A percentile compares a stretch with the other conserved stretches of the same genome.
Evolutionary conservation across 176 grass and related monocot species (phyloP).

Genomic region (Avena atlantica): DNA sequence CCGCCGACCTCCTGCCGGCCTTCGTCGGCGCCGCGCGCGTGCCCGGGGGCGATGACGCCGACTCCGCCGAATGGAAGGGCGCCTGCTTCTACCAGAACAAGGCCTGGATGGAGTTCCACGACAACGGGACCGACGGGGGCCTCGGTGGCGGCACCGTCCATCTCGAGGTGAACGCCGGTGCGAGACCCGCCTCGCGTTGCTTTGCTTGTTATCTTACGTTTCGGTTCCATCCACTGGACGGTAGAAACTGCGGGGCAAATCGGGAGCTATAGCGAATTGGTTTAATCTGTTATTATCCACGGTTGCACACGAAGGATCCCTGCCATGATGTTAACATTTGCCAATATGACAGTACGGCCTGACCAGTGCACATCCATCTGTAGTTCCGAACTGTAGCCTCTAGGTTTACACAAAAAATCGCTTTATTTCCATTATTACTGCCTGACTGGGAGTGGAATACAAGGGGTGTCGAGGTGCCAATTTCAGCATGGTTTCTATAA

Average conservation of each 20-base stretch:
- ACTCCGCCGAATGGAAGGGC: slow-evolving; percentile 76
- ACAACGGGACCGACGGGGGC: slow-evolving; percentile 47
- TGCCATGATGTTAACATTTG: not conserved
- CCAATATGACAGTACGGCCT: not conserved
- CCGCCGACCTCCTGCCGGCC: slow-evolving; percentile 76
- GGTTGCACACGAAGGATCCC: not conserved
- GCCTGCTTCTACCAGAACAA: slow-evolving; percentile 91
- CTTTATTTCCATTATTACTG: not conserved
- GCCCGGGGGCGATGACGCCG: not conserved
- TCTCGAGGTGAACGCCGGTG: slow-evolving; percentile 56
- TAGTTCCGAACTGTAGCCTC: not conserved
- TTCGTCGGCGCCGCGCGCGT: slow-evolving; percentile 75
- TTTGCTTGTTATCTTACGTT: not conserved
- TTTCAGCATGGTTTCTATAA: not conserved
- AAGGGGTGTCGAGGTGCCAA: not conserved
- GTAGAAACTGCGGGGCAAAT: not conserved
- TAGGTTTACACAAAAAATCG: not conserved
- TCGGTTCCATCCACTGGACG: not conserved
- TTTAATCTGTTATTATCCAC: not conserved
- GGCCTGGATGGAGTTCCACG: slow-evolving; percentile 68
- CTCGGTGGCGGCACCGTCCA: slow-evolving; percentile 58
- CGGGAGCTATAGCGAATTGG: not conserved
- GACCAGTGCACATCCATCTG: not conserved
- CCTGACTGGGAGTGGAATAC: not conserved
- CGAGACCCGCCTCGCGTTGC: not conserved